Evolutionary conservation across 1,284 basidiomycete species (phyloP).

Genomic region (Lentinula novae-zelandiae): DNA sequence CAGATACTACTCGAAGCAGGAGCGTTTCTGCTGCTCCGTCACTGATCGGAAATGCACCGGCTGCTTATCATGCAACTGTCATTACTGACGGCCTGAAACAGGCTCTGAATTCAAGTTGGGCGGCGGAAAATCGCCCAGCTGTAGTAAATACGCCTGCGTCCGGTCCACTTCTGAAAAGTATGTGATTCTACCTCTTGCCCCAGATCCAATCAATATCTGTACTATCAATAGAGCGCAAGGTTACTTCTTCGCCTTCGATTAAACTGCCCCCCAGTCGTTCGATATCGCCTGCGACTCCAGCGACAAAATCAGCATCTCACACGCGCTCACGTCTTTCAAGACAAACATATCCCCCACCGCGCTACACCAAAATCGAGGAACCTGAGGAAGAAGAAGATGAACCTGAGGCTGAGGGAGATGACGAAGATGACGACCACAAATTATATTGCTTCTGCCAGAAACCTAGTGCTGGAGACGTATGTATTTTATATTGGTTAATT

Average conservation of each 20-base stretch:
- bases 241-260: constrained; percentile 25
- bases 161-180: constrained; percentile 28
- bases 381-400: background rate
- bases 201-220: background rate
- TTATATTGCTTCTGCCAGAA: constrained; percentile 67
- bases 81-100: constrained; percentile 15
- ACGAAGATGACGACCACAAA: constrained; percentile 27
- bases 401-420: constrained; percentile 5
- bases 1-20: background rate
- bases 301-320: constrained; percentile 35
- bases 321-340: constrained; percentile 36
- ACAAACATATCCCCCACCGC: constrained; percentile 22
- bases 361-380: constrained; percentile 43
- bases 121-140: background rate
- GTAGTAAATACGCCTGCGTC: constrained; percentile 3
- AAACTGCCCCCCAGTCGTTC: constrained; percentile 26
- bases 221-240: constrained; percentile 23
- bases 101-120: constrained; percentile 3
- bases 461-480: constrained; percentile 60
- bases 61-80: constrained; percentile 17
- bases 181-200: constrained; percentile 26
- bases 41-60: constrained; percentile 21
- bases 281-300: constrained; percentile 14
- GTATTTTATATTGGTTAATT: constrained; percentile 18
- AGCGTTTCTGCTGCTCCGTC: constrained; percentile 25